Evolutionary conservation across 202 grass and related monocot genomes (phyloP).

Genomic region (Panicum hallii): DNA sequence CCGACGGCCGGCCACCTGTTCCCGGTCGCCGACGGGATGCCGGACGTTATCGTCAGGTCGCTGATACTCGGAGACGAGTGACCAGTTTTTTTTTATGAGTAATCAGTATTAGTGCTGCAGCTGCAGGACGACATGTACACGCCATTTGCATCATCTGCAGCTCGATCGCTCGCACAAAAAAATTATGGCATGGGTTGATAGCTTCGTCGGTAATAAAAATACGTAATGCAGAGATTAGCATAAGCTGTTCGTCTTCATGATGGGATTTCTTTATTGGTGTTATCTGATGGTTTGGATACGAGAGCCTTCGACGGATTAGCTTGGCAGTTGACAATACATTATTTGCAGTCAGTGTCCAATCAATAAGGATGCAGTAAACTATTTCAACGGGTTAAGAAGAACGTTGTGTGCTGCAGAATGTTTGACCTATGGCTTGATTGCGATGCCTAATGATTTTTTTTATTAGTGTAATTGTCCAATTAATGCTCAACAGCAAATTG

Average conservation of each 20-base stretch:
- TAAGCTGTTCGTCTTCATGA: neutral
- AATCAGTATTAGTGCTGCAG: neutral
- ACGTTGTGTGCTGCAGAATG: neutral
- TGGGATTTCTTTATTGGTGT: neutral
- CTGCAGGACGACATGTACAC: neutral
- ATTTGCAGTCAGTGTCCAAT: neutral
- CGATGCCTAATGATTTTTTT: neutral
- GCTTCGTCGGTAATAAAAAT: neutral
- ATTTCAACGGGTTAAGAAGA: neutral
- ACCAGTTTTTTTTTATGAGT: slow-evolving; percentile 6
- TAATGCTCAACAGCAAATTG: too few relatives aligned
- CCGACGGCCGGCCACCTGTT: slow-evolving; percentile 74
- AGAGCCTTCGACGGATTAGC: neutral
- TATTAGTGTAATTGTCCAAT: too few relatives aligned
- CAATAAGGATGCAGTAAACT: neutral
- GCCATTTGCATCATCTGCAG: too few relatives aligned
- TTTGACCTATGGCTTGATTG: neutral
- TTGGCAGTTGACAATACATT: neutral
- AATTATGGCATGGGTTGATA: neutral
- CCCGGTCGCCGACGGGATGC: slow-evolving; percentile 57
- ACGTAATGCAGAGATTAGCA: neutral
- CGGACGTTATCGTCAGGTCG: slow-evolving; percentile 61
- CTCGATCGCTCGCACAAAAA: neutral
- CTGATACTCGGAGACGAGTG: slow-evolving; percentile 55
- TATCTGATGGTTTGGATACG: neutral